A percentile compares a stretch with the other conserved stretches of the same genome.
Evolutionary conservation across 441 rosid genomes (phyloP).

Genomic region (Erodium texanum): DNA sequence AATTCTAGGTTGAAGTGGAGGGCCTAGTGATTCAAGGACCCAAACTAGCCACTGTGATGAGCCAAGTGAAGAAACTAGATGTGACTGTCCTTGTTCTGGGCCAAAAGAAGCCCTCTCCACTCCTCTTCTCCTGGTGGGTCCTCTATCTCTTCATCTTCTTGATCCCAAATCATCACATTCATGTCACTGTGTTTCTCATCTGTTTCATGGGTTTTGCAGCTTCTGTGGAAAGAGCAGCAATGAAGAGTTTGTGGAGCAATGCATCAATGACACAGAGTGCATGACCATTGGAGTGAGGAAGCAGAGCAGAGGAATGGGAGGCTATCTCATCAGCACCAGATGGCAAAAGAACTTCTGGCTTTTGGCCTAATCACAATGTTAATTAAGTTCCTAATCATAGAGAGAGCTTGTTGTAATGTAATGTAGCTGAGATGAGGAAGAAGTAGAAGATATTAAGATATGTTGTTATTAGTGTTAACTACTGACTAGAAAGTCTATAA

Average conservation of each 20-base stretch:
- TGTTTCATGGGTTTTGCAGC: constrained; percentile 25
- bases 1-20: constrained; percentile 70
- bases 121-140: constrained; percentile 46
- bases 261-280: constrained; percentile 68
- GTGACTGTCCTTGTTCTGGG: constrained; percentile 76
- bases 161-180: neutral
- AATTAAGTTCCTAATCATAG: too few relatives aligned
- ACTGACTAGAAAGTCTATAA: neutral
- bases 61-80: constrained; percentile 91
- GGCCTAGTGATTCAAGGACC: constrained; percentile 85
- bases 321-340: constrained; percentile 76
- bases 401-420: too few relatives aligned
- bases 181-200: neutral
- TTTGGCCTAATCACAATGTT: constrained; percentile 36
- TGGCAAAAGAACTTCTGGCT: constrained; percentile 98
- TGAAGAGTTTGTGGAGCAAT: constrained; percentile 65
- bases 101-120: constrained; percentile 55
- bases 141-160: neutral
- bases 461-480: neutral
- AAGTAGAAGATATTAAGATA: too few relatives aligned
- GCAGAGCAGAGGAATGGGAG: constrained; percentile 73
- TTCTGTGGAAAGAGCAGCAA: constrained; percentile 53
- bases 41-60: constrained; percentile 56
- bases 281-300: constrained; percentile 79
- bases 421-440: neutral